Evolutionary conservation across 495 filamentous ascomycete species (phyloP).

Genomic region (Aspergillus haitiensis): DNA sequence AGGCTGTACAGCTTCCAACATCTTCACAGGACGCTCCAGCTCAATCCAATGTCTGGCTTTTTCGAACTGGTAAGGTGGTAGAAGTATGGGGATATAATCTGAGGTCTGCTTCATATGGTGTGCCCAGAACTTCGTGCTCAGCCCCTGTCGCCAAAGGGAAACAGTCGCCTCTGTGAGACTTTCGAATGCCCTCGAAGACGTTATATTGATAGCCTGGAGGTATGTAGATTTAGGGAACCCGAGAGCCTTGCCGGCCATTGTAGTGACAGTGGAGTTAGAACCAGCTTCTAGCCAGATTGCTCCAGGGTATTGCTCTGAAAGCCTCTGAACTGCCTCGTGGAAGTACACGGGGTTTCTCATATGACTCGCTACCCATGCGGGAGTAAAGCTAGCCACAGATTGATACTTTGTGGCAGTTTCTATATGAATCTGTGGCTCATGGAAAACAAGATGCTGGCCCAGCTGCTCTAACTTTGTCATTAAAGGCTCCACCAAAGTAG

Average conservation of each 20-base stretch:
- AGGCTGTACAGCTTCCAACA: background rate
- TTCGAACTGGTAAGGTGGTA: slow-evolving; percentile 58
- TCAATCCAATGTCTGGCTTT: slow-evolving; percentile 42
- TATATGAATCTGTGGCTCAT: slow-evolving; percentile 30
- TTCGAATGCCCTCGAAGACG: slow-evolving; percentile 24
- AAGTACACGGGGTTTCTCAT: slow-evolving; percentile 54
- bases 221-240: background rate
- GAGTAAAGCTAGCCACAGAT: background rate
- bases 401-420: slow-evolving; percentile 31
- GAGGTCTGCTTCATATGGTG: slow-evolving; percentile 39
- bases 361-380: slow-evolving; percentile 37
- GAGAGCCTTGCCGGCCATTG: slow-evolving; percentile 42
- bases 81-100: slow-evolving; percentile 32
- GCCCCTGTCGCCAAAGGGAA: slow-evolving; percentile 48
- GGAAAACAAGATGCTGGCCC: slow-evolving; percentile 28
- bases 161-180: slow-evolving; percentile 42
- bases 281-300: slow-evolving; percentile 54
- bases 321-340: slow-evolving; percentile 43
- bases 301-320: slow-evolving; percentile 32
- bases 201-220: slow-evolving; percentile 49
- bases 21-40: background rate
- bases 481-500: slow-evolving; percentile 41
- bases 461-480: slow-evolving; percentile 28
- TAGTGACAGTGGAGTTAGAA: slow-evolving; percentile 45
- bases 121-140: slow-evolving; percentile 46